These are phyloP conservation scores for Puccinia coronata DNA, from an alignment of 1,284 basidiomycete genomes.

Conservation along the genomic window DNA sequence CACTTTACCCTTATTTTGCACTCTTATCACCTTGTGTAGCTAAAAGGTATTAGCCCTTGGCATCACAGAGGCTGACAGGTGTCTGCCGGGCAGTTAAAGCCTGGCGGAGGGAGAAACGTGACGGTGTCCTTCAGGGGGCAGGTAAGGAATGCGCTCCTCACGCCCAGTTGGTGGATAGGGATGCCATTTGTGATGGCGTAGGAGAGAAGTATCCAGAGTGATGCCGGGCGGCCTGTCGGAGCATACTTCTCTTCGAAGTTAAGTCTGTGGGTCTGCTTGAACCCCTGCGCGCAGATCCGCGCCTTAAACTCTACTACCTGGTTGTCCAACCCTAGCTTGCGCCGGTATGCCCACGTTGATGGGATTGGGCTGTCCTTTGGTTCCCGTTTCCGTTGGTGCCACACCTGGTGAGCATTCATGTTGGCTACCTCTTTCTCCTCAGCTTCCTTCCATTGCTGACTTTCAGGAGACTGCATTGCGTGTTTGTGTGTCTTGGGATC, in stretches of 20 bases:
- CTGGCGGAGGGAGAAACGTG: not conserved
- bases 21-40: too few species aligned
- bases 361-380: not conserved
- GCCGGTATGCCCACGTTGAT: not conserved
- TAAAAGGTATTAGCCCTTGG: too few species aligned
- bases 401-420: not conserved
- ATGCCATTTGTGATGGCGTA: constrained; percentile 23
- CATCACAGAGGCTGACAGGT: too few species aligned
- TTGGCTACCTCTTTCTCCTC: not conserved
- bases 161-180: constrained; percentile 39
- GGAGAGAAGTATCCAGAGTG: constrained; percentile 39
- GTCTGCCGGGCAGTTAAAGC: not conserved
- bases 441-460: not conserved
- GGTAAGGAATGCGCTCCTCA: constrained; percentile 49
- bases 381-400: not conserved
- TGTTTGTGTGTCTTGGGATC: not conserved
- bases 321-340: constrained; percentile 24
- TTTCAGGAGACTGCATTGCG: not conserved
- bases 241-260: constrained; percentile 49
- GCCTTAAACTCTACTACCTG: constrained; percentile 42
- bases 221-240: constrained; percentile 25
- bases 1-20: too few species aligned
- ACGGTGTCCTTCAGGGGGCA: constrained; percentile 26
- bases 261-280: constrained; percentile 44
- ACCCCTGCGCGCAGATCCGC: constrained; percentile 50